Base-by-base conservation (phyloP, 257 asterid genomes). In the Penstemon davidsonii region DNA sequence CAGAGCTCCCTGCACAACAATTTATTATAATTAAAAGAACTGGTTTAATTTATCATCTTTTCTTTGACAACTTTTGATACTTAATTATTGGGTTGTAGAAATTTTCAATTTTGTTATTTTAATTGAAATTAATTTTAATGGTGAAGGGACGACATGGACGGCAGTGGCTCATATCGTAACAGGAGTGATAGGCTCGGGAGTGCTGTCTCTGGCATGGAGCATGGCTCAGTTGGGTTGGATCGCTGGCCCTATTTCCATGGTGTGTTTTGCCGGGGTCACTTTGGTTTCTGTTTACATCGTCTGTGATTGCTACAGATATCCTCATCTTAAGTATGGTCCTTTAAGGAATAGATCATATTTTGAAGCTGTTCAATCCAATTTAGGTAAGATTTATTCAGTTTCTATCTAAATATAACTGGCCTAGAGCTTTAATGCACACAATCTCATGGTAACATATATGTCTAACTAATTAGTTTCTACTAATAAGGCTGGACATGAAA, bases 171-270 rank as follows among this genome's bases (percentile, higher is more conserved):
- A 91, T 47, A 84, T 91, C 56, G 86, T 92, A 42, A 87, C 96
- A 0, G 96, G 87, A 4, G 98, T 87, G 42, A 89, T 92, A 9
- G 96, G 98, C 33, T 90, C 96, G 5, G 98, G 98, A 0, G 96
- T 92, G 37, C 62, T 89, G 36, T 81, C 98, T 0, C 64, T 92
- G 37, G 92, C 98, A 37, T 89, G 98, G 98, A 78, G 96, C 73
- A 73, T 81, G 55, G 79, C 98, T 1, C 90, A 73, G 78, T 82
- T 89, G 3, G 98, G 98, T 19, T 92, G 98, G 96, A 75, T 89
- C 55, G 96, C 89, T 11, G 98, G 92, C 40, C 96, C 98, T 2
- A 40, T 84, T 36, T 60, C 84, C 54, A 50, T 92, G 83, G 37
- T 83, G 15, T 72, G 80, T 7, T 92, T 92, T 73, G 96, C 96